Evolutionary conservation across 495 filamentous ascomycete genomes (phyloP).

Genomic region (Echria macrotheca): DNA sequence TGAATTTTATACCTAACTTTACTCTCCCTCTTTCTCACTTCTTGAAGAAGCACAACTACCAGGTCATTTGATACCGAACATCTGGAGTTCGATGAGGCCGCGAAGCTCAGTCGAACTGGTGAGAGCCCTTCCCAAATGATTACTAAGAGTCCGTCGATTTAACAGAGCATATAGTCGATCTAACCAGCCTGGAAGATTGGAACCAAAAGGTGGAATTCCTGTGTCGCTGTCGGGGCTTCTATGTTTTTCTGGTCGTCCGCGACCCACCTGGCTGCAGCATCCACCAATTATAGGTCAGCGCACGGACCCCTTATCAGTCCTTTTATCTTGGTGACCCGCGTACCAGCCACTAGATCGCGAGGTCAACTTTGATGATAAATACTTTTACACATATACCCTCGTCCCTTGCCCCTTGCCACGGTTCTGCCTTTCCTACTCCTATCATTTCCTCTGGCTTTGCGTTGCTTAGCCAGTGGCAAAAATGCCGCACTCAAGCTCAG

Average conservation of each 20-base stretch:
- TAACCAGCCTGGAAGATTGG: too few species aligned
- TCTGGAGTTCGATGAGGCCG: too few species aligned
- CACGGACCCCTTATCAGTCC: neutral
- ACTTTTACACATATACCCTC: slow-evolving; percentile 1
- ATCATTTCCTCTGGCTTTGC: neutral
- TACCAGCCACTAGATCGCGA: neutral
- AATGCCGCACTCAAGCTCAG: slow-evolving; percentile 6
- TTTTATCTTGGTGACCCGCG: slow-evolving; percentile 1
- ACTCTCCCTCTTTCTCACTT: too few species aligned
- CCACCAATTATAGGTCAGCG: slow-evolving; percentile 1
- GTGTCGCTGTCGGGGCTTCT: neutral
- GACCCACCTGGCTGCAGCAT: neutral
- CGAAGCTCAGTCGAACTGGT: too few species aligned
- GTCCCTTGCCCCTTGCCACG: neutral
- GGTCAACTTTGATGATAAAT: neutral
- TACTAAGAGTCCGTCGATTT: too few species aligned
- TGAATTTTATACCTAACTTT: too few species aligned
- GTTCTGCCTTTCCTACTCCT: slow-evolving; percentile 5
- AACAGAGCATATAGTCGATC: too few species aligned
- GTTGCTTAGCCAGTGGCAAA: slow-evolving; percentile 1
- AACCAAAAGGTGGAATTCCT: neutral
- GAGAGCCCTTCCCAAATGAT: too few species aligned
- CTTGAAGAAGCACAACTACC: too few species aligned
- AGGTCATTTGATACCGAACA: too few species aligned
- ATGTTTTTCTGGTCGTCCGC: neutral